These are phyloP conservation scores for Brassica hybrid DNA, from an alignment of 441 rosid species.

Conservation along the genomic window DNA sequence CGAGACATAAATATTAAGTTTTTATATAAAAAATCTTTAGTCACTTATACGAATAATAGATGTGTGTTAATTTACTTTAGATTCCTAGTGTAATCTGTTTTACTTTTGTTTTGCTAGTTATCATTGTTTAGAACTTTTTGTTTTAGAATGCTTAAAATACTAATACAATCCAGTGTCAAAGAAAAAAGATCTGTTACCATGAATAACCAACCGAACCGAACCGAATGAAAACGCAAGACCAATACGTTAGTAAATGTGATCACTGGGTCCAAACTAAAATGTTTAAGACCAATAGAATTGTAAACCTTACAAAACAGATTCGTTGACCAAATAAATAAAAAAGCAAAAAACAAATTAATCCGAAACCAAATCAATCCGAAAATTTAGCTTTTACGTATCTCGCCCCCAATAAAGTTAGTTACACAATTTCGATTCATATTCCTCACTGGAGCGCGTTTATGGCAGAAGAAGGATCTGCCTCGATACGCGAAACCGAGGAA, in stretches of 20 bases:
- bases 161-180: too few species aligned
- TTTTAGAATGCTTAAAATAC: too few species aligned
- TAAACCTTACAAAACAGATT: neutral
- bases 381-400: neutral
- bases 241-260: neutral
- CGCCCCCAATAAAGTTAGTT: neutral
- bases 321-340: neutral
- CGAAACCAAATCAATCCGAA: neutral
- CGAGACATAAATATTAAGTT: too few species aligned
- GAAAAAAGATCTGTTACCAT: neutral
- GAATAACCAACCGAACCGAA: neutral
- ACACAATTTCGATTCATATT: neutral
- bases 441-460: neutral
- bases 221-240: neutral
- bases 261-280: neutral
- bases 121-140: too few species aligned
- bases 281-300: neutral
- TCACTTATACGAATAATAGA: too few species aligned
- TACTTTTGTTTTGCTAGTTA: too few species aligned
- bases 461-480: neutral
- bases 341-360: too few species aligned
- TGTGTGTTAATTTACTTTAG: too few species aligned
- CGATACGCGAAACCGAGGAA: neutral
- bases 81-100: too few species aligned
- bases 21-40: too few species aligned